Conservation (phyloP, 352 stramenopile genomes). For the Pythium coloratum region DNA sequence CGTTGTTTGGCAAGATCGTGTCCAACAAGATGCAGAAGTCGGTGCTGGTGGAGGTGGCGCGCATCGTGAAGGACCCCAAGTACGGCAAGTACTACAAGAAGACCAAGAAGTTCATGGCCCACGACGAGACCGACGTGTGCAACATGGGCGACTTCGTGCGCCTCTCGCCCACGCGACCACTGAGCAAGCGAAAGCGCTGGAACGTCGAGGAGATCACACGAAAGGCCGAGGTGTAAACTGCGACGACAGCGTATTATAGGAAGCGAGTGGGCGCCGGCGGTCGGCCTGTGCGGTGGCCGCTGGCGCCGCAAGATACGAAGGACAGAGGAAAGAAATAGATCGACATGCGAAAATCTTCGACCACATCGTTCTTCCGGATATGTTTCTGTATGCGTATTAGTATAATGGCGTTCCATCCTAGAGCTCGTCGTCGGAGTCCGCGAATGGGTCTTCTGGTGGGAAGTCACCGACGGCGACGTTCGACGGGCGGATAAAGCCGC, state of each 20-base stretch:
- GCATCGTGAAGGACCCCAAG: conserved; percentile 94
- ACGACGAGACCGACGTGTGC: conserved; percentile 94
- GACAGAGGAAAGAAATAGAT: conserved; percentile 22
- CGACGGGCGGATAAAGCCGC: conserved; percentile 93
- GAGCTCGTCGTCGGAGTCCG: conserved; percentile 75
- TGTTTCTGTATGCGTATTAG: background rate
- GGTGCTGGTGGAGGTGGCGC: conserved; percentile 93
- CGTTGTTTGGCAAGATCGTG: conserved; percentile 94
- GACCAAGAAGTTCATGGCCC: conserved; percentile 98
- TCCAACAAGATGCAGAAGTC: conserved; percentile 97
- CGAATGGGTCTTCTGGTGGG: conserved; percentile 79
- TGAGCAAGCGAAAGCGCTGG: conserved; percentile 89
- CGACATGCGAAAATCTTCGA: conserved; percentile 4
- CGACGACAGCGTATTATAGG: conserved; percentile 23
- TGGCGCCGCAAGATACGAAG: background rate
- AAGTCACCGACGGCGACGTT: conserved; percentile 96
- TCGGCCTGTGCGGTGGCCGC: background rate
- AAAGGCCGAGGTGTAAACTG: conserved; percentile 78
- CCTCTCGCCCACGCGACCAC: conserved; percentile 69
- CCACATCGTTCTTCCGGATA: background rate
- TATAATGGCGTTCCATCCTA: conserved; percentile 16
- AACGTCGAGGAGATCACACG: conserved; percentile 89
- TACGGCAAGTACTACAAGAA: conserved; percentile 95
- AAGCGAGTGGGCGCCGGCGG: background rate
- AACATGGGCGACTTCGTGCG: conserved; percentile 89